Evolutionary conservation across 352 stramenopile species (phyloP).

Genomic region (Aphanomyces euteiches): DNA sequence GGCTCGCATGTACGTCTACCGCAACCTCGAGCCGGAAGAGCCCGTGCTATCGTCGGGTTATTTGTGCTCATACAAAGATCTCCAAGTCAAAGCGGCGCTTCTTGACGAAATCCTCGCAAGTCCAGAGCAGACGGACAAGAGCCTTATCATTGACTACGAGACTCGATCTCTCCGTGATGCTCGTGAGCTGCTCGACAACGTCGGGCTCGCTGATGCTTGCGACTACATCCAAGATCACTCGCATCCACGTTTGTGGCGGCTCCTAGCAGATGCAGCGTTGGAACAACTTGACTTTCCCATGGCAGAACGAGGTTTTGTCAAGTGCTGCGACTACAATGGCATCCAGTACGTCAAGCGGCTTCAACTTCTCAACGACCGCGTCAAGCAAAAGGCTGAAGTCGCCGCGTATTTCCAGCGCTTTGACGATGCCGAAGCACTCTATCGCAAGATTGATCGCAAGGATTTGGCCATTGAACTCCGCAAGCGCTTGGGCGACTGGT

Average conservation of each 20-base stretch:
- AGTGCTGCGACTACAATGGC: slow-evolving; percentile 87
- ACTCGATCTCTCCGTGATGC: slow-evolving; percentile 83
- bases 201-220: slow-evolving; percentile 68
- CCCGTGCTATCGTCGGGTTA: slow-evolving; percentile 87
- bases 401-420: slow-evolving; percentile 88
- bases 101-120: slow-evolving; percentile 84
- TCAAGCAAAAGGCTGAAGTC: slow-evolving; percentile 90
- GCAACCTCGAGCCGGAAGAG: slow-evolving; percentile 80
- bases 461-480: slow-evolving; percentile 90
- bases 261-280: slow-evolving; percentile 85
- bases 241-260: slow-evolving; percentile 81
- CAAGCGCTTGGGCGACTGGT: slow-evolving; percentile 89
- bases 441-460: slow-evolving; percentile 92
- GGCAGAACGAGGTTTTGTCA: slow-evolving; percentile 90
- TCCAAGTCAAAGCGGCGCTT: slow-evolving; percentile 80
- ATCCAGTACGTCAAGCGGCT: slow-evolving; percentile 92
- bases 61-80: slow-evolving; percentile 82
- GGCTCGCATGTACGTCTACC: slow-evolving; percentile 88
- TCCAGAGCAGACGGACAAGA: slow-evolving; percentile 69
- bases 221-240: slow-evolving; percentile 82
- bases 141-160: slow-evolving; percentile 85
- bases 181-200: slow-evolving; percentile 80
- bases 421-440: slow-evolving; percentile 88
- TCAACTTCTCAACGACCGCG: slow-evolving; percentile 79
- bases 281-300: slow-evolving; percentile 89